phyloP scores from a whole-genome alignment of 192 early-diverging fungal species.

The Mortierella hygrophila region DNA sequence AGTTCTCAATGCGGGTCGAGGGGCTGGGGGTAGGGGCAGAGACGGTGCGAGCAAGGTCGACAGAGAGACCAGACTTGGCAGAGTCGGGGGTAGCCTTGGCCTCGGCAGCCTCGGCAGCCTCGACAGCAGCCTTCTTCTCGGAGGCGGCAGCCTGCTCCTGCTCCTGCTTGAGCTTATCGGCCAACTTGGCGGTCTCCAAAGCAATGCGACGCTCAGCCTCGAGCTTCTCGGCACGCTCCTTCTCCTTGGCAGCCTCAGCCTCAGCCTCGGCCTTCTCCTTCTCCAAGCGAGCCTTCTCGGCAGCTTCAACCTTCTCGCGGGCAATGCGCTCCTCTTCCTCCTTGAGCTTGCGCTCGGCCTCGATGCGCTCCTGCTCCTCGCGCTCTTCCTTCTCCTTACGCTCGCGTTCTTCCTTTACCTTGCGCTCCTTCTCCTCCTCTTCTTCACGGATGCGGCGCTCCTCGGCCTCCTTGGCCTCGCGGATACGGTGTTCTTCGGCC shows the following conservation, averaged over 20 bases:
- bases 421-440: constrained; percentile 32
- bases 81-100: constrained; percentile 51
- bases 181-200: constrained; percentile 45
- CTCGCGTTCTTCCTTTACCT: constrained; percentile 43
- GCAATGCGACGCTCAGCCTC: constrained; percentile 40
- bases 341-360: constrained; percentile 46
- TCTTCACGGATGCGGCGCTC: constrained; percentile 22
- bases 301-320: constrained; percentile 46
- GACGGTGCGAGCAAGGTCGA: constrained; percentile 55
- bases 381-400: constrained; percentile 42
- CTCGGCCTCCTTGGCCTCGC: constrained; percentile 43
- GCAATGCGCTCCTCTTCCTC: constrained; percentile 45
- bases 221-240: constrained; percentile 25
- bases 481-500: constrained; percentile 35
- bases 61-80: constrained; percentile 44
- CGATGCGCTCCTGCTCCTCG: constrained; percentile 41
- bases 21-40: constrained; percentile 59
- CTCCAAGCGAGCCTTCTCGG: constrained; percentile 41
- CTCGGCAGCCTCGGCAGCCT: constrained; percentile 31
- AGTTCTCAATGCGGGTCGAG: constrained; percentile 63
- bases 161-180: constrained; percentile 35
- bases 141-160: constrained; percentile 39
- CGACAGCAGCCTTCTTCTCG: constrained; percentile 40
- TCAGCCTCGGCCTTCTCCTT: constrained; percentile 23
- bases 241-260: constrained; percentile 40